These are phyloP conservation scores for Penicillium sp. DNA, from an alignment of 2,329 filamentous ascomycete species.

Conservation along the genomic window DNA sequence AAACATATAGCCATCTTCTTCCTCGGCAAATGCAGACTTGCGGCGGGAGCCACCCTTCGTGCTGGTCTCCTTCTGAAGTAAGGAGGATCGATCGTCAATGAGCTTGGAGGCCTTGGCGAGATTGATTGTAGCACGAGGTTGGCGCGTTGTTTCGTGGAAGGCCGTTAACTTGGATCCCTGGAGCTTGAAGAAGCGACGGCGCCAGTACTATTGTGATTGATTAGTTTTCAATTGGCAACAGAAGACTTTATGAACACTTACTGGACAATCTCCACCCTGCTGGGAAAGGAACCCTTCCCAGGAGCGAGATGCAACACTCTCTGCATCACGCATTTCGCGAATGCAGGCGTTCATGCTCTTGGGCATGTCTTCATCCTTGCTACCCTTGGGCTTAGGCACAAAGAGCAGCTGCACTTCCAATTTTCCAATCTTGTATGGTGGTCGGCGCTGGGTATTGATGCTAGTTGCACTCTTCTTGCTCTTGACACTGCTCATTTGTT, in stretches of 20 bases:
- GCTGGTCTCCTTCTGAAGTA: slow-evolving; percentile 79
- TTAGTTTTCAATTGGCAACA: neutral
- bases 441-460: slow-evolving; percentile 61
- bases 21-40: slow-evolving; percentile 93
- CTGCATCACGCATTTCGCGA: slow-evolving; percentile 86
- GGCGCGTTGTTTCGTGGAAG: slow-evolving; percentile 91
- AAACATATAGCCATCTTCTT: slow-evolving; percentile 99
- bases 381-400: slow-evolving; percentile 84
- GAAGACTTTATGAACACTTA: slow-evolving; percentile 54
- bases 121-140: slow-evolving; percentile 96
- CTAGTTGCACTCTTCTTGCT: slow-evolving; percentile 75
- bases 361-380: slow-evolving; percentile 92
- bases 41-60: slow-evolving; percentile 76
- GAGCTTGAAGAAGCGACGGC: slow-evolving; percentile 94
- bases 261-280: slow-evolving; percentile 94
- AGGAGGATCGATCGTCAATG: slow-evolving; percentile 82
- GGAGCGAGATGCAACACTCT: slow-evolving; percentile 71
- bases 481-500: slow-evolving; percentile 81
- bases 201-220: slow-evolving; percentile 72
- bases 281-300: slow-evolving; percentile 92
- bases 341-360: slow-evolving; percentile 99
- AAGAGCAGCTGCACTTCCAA: slow-evolving; percentile 91
- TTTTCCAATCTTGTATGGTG: slow-evolving; percentile 96
- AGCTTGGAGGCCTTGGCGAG: slow-evolving; percentile 87
- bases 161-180: slow-evolving; percentile 87